These are phyloP conservation scores for Colletotrichum filicis DNA, from an alignment of 2,329 filamentous ascomycete species.

Conservation along the genomic window DNA sequence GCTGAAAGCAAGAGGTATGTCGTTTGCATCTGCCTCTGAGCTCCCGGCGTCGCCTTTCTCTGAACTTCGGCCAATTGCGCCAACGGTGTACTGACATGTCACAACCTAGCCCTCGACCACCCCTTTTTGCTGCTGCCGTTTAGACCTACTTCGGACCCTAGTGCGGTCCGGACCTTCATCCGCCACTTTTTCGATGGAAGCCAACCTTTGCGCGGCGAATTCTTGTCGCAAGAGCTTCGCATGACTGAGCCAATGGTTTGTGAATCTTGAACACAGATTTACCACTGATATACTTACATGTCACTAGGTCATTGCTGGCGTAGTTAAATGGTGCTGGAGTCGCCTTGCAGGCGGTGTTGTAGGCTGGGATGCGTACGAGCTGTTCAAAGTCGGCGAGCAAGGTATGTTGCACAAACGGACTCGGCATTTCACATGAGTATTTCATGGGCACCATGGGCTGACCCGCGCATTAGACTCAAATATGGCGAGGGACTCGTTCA, in stretches of 20 bases:
- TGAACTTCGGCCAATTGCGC: conserved; percentile 18
- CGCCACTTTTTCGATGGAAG: conserved; percentile 87
- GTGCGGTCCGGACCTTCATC: conserved; percentile 90
- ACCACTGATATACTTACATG: conserved; percentile 25
- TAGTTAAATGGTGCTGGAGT: conserved; percentile 99
- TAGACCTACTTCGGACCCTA: conserved; percentile 91
- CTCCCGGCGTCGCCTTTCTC: conserved; percentile 36
- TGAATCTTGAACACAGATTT: conserved; percentile 23
- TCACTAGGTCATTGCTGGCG: conserved; percentile 85
- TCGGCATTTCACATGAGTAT: background rate
- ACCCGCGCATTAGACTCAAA: conserved; percentile 75
- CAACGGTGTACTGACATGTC: conserved; percentile 2
- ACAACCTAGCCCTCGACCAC: conserved; percentile 77
- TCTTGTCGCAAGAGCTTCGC: conserved; percentile 85
- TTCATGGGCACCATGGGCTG: background rate
- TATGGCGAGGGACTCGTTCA: conserved; percentile 91
- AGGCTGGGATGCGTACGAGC: conserved; percentile 95
- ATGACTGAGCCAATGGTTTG: conserved; percentile 94
- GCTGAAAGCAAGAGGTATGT: conserved; percentile 91
- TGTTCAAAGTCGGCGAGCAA: conserved; percentile 94
- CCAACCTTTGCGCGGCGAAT: conserved; percentile 74
- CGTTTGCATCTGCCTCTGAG: conserved; percentile 32
- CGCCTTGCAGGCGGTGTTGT: conserved; percentile 91
- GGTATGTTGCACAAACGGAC: conserved; percentile 63
- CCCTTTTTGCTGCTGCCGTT: conserved; percentile 96